Evolutionary conservation across 768 basidiomycete species (phyloP).

Genomic region (Boletus fagicola): DNA sequence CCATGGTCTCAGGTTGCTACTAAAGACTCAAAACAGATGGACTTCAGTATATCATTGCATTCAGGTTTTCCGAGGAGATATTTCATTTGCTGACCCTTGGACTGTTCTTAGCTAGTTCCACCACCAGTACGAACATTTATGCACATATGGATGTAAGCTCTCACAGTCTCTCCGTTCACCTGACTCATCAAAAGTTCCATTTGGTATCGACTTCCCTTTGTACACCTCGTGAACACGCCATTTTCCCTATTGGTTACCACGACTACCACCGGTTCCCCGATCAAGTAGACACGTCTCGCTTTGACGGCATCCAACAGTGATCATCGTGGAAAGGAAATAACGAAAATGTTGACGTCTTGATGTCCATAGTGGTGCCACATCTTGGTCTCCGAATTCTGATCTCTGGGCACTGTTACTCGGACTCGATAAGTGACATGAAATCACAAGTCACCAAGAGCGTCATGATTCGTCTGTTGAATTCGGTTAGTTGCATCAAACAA

Average conservation of each 20-base stretch:
- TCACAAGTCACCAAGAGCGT: not conserved
- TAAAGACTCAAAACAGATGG: not conserved
- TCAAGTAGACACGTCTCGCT: not conserved
- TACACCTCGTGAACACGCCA: not conserved
- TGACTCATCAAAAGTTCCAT: not conserved
- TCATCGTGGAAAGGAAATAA: conserved; percentile 14
- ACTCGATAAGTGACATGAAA: not conserved
- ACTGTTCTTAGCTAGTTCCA: not conserved
- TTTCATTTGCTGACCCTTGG: not conserved
- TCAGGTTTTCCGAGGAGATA: not conserved
- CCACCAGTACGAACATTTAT: not conserved
- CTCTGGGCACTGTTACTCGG: not conserved
- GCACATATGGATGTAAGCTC: not conserved
- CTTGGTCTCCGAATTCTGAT: not conserved
- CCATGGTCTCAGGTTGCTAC: not conserved
- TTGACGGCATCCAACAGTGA: not conserved
- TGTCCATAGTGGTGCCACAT: not conserved
- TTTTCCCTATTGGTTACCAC: not conserved
- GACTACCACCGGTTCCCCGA: not conserved
- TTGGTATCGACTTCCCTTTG: not conserved
- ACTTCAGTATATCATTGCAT: not conserved
- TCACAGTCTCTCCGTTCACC: not conserved
- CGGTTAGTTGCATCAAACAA: not conserved
- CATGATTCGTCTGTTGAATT: not conserved
- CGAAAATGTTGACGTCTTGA: not conserved